Evolutionary conservation across 2,329 filamentous ascomycete genomes (phyloP).

Genomic region (Clathrospora elynae): DNA sequence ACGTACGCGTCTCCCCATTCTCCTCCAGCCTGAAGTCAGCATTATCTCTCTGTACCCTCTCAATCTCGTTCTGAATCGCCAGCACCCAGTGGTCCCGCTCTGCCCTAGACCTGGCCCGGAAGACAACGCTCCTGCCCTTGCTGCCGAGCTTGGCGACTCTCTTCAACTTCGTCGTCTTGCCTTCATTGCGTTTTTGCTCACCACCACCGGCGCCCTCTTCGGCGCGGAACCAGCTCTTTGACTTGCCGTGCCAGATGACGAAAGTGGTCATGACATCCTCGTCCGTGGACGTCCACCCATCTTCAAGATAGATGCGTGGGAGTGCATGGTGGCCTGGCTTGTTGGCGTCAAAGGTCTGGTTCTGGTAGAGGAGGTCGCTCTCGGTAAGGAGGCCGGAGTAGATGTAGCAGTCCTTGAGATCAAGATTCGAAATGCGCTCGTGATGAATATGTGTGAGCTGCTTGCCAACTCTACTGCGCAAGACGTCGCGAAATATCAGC

Average conservation of each 20-base stretch:
- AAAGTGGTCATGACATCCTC: slow-evolving; percentile 71
- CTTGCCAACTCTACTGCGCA: slow-evolving; percentile 61
- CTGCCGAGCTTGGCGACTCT: slow-evolving; percentile 65
- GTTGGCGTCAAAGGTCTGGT: slow-evolving; percentile 67
- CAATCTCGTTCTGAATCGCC: slow-evolving; percentile 69
- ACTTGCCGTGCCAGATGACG: slow-evolving; percentile 67
- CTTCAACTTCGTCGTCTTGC: slow-evolving; percentile 58
- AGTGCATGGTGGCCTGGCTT: slow-evolving; percentile 64
- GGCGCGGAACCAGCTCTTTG: slow-evolving; percentile 60
- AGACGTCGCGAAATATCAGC: slow-evolving; percentile 65
- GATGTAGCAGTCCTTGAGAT: slow-evolving; percentile 67
- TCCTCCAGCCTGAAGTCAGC: slow-evolving; percentile 54
- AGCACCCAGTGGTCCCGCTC: slow-evolving; percentile 72
- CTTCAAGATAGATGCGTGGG: slow-evolving; percentile 64
- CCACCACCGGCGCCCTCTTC: slow-evolving; percentile 41
- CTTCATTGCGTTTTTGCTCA: slow-evolving; percentile 40
- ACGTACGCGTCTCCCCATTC: slow-evolving; percentile 16
- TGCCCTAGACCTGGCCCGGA: slow-evolving; percentile 66
- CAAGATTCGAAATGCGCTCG: slow-evolving; percentile 62
- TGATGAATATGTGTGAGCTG: slow-evolving; percentile 66
- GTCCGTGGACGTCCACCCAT: slow-evolving; percentile 66
- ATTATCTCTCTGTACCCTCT: slow-evolving; percentile 57
- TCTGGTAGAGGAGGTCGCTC: slow-evolving; percentile 66
- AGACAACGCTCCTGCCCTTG: slow-evolving; percentile 67
- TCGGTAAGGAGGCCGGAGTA: slow-evolving; percentile 68